phyloP scores from a whole-genome alignment of 371 early-diverging fungal genomes.

The Massospora cicadina region DNA sequence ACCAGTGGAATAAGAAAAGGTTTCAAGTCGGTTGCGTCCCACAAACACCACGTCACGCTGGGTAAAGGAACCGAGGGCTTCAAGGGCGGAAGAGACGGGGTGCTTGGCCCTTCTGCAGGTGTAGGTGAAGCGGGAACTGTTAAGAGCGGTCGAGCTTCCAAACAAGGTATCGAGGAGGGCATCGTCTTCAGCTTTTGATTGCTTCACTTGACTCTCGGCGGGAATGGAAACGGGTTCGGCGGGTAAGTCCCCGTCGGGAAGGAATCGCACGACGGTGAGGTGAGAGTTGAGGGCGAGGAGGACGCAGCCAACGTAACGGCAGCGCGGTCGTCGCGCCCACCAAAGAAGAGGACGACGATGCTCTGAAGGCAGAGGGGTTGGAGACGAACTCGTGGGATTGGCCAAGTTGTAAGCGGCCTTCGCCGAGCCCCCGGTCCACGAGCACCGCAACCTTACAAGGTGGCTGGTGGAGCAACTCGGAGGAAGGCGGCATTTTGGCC shows the following conservation, averaged over 20 bases:
- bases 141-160: constrained; percentile 4
- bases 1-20: background rate
- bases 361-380: constrained; percentile 12
- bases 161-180: background rate
- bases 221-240: background rate
- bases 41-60: constrained; percentile 20
- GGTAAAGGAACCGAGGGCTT: constrained; percentile 13
- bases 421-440: constrained; percentile 52
- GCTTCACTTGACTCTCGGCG: constrained; percentile 12
- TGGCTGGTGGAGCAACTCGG: constrained; percentile 20
- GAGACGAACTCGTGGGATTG: background rate
- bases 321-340: constrained; percentile 39
- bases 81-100: constrained; percentile 20
- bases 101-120: constrained; percentile 16
- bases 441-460: constrained; percentile 33
- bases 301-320: constrained; percentile 19
- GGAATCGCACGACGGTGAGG: constrained; percentile 11
- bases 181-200: constrained; percentile 8
- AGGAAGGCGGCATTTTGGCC: constrained; percentile 26
- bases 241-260: constrained; percentile 14
- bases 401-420: constrained; percentile 5
- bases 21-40: constrained; percentile 16
- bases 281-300: constrained; percentile 19
- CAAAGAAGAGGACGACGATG: constrained; percentile 32
- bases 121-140: constrained; percentile 9